phyloP scores from a whole-genome alignment of 176 grass and related monocot species.

The Oryza nivara region DNA sequence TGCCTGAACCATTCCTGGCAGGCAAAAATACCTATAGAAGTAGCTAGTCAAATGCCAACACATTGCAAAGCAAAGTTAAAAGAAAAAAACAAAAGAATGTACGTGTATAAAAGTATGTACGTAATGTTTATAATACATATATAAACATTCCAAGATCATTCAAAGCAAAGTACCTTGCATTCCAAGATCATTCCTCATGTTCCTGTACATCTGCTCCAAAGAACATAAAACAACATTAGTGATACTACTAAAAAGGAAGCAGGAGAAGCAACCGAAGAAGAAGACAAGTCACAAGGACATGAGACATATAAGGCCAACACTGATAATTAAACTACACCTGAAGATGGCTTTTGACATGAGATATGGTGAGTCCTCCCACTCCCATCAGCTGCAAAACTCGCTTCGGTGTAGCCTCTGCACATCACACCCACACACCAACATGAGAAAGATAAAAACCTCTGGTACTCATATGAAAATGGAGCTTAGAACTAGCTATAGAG shows the following conservation, averaged over 20 bases:
- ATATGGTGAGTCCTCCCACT: slow-evolving; percentile 82
- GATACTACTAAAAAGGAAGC: not conserved
- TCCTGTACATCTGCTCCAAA: slow-evolving; percentile 86
- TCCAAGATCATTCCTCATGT: slow-evolving; percentile 81
- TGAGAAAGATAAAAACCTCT: slow-evolving; percentile 37
- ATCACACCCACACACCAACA: not conserved
- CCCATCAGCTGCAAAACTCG: slow-evolving; percentile 90
- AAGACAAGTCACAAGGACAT: not conserved
- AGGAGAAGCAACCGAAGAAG: not conserved
- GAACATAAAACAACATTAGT: not conserved
- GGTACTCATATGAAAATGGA: slow-evolving; percentile 1
- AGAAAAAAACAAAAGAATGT: not conserved
- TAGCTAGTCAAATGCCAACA: not conserved
- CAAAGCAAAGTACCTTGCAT: slow-evolving; percentile 56
- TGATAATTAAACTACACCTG: slow-evolving; percentile 53
- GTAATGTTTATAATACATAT: not conserved
- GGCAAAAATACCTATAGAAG: not conserved
- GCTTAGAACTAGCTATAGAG: not conserved
- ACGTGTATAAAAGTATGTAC: not conserved
- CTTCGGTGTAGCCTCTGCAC: slow-evolving; percentile 86
- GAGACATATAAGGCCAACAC: not conserved
- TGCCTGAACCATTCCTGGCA: not conserved
- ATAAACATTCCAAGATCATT: slow-evolving; percentile 38
- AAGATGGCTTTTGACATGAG: slow-evolving; percentile 96
- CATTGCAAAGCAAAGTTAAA: not conserved